Conservation (phyloP, 306 rosid genomes). For the Casuarina glauca region DNA sequence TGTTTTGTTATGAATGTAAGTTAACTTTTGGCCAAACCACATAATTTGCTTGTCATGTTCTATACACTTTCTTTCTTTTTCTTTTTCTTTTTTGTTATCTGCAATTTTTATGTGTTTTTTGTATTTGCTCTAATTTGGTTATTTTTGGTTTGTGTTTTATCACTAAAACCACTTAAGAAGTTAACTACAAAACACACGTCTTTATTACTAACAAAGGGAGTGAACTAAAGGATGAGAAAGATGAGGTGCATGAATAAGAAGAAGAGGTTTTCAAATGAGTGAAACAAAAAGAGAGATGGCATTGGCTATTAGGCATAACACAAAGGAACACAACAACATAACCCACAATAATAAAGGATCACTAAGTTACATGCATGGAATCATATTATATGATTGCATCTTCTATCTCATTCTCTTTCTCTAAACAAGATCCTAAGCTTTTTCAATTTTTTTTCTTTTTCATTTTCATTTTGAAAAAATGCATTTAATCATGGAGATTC, state of each 20-base stretch:
- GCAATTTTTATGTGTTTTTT: too few species aligned
- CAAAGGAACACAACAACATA: background rate
- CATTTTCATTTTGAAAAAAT: background rate
- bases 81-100: too few species aligned
- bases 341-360: background rate
- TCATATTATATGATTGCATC: background rate
- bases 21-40: too few species aligned
- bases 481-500: too few species aligned
- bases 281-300: background rate
- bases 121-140: too few species aligned
- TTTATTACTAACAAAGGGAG: constrained; percentile 1
- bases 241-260: constrained; percentile 51
- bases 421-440: background rate
- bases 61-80: too few species aligned
- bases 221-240: constrained; percentile 12
- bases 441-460: background rate
- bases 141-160: too few species aligned
- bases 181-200: too few species aligned
- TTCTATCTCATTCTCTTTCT: background rate
- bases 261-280: constrained; percentile 22
- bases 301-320: background rate
- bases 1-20: too few species aligned
- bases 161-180: too few species aligned
- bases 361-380: constrained; percentile 10
- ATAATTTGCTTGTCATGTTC: too few species aligned